phyloP scores from a whole-genome alignment of 352 stramenopile genomes.

The Phytophthora cactorum region DNA sequence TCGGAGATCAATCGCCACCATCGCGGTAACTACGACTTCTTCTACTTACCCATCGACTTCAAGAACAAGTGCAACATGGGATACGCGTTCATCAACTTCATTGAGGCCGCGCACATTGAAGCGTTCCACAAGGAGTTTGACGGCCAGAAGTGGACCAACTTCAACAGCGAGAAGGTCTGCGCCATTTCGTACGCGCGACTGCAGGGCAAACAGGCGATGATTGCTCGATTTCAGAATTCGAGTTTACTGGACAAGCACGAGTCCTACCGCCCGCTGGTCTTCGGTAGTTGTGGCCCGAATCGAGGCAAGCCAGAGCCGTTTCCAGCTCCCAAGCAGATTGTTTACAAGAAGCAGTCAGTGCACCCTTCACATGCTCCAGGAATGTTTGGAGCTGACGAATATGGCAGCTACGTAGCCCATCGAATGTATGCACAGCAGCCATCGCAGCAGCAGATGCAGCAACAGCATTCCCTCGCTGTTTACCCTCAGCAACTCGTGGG shows the following conservation, averaged over 20 bases:
- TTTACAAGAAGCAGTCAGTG: conserved; percentile 48
- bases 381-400: conserved; percentile 36
- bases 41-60: conserved; percentile 99
- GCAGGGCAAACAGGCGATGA: conserved; percentile 97
- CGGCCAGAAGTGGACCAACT: conserved; percentile 95
- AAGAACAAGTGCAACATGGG: conserved; percentile 99
- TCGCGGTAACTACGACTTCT: conserved; percentile 97
- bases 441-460: conserved; percentile 35
- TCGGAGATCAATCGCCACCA: conserved; percentile 95
- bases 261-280: conserved; percentile 93
- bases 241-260: conserved; percentile 94
- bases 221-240: conserved; percentile 99
- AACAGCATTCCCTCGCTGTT: conserved; percentile 40
- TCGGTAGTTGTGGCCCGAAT: conserved; percentile 78
- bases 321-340: conserved; percentile 59
- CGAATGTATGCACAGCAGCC: conserved; percentile 36
- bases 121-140: conserved; percentile 89
- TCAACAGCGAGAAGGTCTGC: conserved; percentile 99
- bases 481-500: conserved; percentile 40
- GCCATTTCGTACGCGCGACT: conserved; percentile 99
- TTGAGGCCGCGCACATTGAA: conserved; percentile 84
- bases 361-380: conserved; percentile 30
- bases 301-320: conserved; percentile 76
- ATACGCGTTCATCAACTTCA: conserved; percentile 99
- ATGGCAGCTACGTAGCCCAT: conserved; percentile 38